A percentile compares a stretch with the other conserved stretches of the same genome.
Conservation (phyloP, 2,329 filamentous ascomycete genomes). For the Orbilia oligospora region DNA sequence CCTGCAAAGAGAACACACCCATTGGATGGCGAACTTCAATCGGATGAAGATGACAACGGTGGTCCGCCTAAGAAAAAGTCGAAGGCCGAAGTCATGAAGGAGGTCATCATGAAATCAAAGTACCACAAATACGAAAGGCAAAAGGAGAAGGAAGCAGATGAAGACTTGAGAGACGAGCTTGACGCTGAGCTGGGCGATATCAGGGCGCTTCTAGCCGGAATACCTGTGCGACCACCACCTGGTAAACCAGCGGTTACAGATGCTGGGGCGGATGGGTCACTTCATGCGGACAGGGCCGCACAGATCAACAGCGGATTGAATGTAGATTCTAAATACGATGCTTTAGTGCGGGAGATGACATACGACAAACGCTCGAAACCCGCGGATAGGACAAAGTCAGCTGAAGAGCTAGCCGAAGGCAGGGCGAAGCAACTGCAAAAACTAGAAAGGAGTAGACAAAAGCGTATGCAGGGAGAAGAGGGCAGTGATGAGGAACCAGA, state of each 20-base stretch:
- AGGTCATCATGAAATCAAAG: constrained; percentile 97
- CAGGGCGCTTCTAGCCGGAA: constrained; percentile 77
- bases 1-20: constrained; percentile 70
- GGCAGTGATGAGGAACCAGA: constrained; percentile 77
- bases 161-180: constrained; percentile 85
- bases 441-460: constrained; percentile 84
- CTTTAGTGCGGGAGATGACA: constrained; percentile 83
- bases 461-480: constrained; percentile 89
- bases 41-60: constrained; percentile 70
- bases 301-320: constrained; percentile 66
- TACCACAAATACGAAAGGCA: constrained; percentile 94
- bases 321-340: constrained; percentile 79
- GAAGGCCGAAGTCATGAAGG: constrained; percentile 97
- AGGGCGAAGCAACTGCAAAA: constrained; percentile 82
- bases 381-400: constrained; percentile 89
- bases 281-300: constrained; percentile 74
- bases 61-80: constrained; percentile 88
- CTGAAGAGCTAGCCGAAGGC: constrained; percentile 84
- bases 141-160: constrained; percentile 90
- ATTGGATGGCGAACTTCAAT: constrained; percentile 70
- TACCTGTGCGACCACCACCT: constrained; percentile 64
- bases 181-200: constrained; percentile 86
- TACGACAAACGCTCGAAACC: constrained; percentile 88
- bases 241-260: constrained; percentile 66
- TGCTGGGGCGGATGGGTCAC: constrained; percentile 65